Evolutionary conservation across 78 protist genomes (phyloP), one percentile per base, ranked within the genome.

Genomic region (Chrysochromulina tobinii): DNA sequence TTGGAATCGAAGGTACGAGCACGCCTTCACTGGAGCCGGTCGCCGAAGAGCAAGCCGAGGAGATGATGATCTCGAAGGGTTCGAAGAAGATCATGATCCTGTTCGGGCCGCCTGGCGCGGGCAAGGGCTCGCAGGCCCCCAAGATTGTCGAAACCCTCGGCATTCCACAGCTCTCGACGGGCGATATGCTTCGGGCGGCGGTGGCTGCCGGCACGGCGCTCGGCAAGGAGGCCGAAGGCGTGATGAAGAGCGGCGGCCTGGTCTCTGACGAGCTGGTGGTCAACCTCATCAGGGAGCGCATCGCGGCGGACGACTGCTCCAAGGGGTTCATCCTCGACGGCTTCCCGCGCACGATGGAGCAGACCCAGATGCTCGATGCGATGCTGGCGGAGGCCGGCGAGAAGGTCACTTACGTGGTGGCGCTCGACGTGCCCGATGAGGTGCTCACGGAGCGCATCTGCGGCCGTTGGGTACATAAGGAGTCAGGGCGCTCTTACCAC

Each of bases 331-430:
- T n/a, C n/a, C n/a, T n/a, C n/a, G n/a, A n/a, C n/a, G n/a, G n/a
- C n/a, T n/a, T n/a, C n/a, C n/a, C n/a, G 99, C 95, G 99, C 72
- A 97, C 99, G 54, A 92, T 96, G 17, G 91, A 8, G 53, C 99
- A 98, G 94, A 51, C 79, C 3, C 21, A 69, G 88, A 94, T 55
- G 68, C 91, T 94, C 38, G 38, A 38, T 38, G 38, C 38, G 38
- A 38, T 38, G 38, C 38, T 38, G 38, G 38, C 38, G 38, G 68
- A 93, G 83, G 89, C 87, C 27, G 85, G 93, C 23, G 25, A 55
- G 48, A 93, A 88, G 83, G 79, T 69, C 9, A 69, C 54, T 11
- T 51, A 11, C 27, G 79, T 69, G 12, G 11, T 69, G 14, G 79
- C 79, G 51, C 79, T 69, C 51, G 79, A 69, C 5, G 79, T 69